Base-by-base conservation (phyloP, 345 rosid genomes). In the Schrenkiella parvula region DNA sequence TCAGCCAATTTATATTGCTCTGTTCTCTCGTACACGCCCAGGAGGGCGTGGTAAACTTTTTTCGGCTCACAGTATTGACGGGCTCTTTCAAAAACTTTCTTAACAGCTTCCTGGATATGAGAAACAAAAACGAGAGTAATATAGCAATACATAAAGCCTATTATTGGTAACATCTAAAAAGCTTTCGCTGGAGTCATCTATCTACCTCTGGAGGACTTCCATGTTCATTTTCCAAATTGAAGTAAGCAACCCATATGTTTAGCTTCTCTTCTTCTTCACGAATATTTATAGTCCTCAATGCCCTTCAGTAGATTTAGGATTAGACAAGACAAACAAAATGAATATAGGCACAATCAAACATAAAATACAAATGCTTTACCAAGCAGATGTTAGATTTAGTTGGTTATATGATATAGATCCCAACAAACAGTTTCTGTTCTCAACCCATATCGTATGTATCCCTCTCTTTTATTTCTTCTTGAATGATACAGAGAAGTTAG, bases 241-340 rank as follows among this genome's bases (percentile, higher is more conserved):
- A 89, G 81, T 89, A 95, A 50, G 98, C 99, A 61, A 91, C 87
- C 98, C 99, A 95, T 50, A 95, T 74, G 75, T 95, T 95, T 48
- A 95, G 88, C 85, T 91, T 91, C 83, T 95, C 99, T 25, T 74
- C 83, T 85, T 95, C 99, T 82, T 91, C 99, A 47, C 95, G 89
- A 38, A 88, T 61, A 78, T 87, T 89, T 57, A 91, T 95, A 4
- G 92, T 91, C 73, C 80, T 86, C 89, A 95, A 71, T 47, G 99
- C 98, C 88, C 99, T 95, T 78, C 79, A 82, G 55, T 60, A 67
- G 71, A 51, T 35, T 43, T 35, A 39, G 26, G 11, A 47, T 69
- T 10, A 75, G 52, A 19, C 39, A 22, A 47, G 52, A 9, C 12
- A 46, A 66, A 47, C 53, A 39, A 39, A 43, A 62, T 31, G 28